Evolutionary conservation across 2,329 filamentous ascomycete species (phyloP).

Genomic region (Didymella pinodella): DNA sequence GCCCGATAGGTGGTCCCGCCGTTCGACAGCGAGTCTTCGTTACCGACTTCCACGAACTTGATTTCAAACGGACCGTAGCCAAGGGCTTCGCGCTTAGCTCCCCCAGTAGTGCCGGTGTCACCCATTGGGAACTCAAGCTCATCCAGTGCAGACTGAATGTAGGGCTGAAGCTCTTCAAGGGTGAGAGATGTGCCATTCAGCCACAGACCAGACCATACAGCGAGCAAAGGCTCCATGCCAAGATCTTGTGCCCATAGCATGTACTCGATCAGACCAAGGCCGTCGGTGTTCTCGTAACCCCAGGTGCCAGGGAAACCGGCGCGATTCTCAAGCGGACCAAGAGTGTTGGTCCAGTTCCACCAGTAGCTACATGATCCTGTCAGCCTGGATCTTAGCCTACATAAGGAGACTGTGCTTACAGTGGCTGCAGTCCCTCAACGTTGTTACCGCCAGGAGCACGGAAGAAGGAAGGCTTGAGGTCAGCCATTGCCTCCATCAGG

Average conservation of each 20-base stretch:
- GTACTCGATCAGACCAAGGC: not conserved
- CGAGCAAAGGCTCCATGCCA: not conserved
- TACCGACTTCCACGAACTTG: not conserved
- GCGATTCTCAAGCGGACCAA: not conserved
- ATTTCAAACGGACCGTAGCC: not conserved
- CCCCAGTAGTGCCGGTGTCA: not conserved
- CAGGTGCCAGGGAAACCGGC: not conserved
- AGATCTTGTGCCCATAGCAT: not conserved
- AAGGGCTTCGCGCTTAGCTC: not conserved
- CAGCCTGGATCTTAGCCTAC: not conserved
- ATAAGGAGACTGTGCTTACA: not conserved
- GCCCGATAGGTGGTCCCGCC: not conserved
- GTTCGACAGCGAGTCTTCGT: not conserved
- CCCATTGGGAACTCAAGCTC: not conserved
- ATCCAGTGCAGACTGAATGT: not conserved
- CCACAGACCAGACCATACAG: not conserved
- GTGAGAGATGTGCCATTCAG: not conserved
- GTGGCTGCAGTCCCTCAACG: slow-evolving; percentile 5
- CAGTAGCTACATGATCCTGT: not conserved
- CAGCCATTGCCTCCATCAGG: slow-evolving; percentile 2
- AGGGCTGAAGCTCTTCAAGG: not conserved
- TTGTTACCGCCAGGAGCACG: slow-evolving; percentile 3
- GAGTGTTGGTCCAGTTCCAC: not conserved
- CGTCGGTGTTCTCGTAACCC: not conserved
- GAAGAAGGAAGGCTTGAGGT: slow-evolving; percentile 7